Conservation (phyloP, 2,329 filamentous ascomycete genomes). For the Helotiales sp. region DNA sequence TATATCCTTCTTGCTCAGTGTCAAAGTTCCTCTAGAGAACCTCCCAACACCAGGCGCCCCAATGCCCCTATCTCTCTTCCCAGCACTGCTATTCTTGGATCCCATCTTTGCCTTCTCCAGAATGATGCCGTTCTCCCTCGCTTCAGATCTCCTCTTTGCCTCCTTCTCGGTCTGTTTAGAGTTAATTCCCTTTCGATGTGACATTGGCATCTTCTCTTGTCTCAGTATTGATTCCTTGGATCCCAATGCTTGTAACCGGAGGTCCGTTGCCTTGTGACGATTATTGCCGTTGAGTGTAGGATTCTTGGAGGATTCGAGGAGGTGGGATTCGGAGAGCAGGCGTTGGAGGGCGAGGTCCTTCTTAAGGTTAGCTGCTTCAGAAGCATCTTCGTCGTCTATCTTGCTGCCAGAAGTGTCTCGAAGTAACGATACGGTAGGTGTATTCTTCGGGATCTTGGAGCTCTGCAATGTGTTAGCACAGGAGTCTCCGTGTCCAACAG, state of each 20-base stretch:
- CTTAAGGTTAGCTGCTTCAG: conserved; percentile 72
- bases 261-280: conserved; percentile 80
- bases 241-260: conserved; percentile 81
- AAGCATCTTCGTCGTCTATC: conserved; percentile 57
- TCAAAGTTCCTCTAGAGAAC: conserved; percentile 79
- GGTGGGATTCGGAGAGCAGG: conserved; percentile 88
- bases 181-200: conserved; percentile 82
- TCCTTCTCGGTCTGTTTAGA: conserved; percentile 70
- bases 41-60: conserved; percentile 80
- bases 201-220: conserved; percentile 89
- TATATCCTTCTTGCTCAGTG: conserved; percentile 78
- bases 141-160: conserved; percentile 74
- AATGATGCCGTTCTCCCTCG: conserved; percentile 88
- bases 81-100: conserved; percentile 48
- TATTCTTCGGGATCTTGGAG: conserved; percentile 39
- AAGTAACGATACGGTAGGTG: conserved; percentile 35
- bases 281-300: conserved; percentile 64
- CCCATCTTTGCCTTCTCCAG: conserved; percentile 63
- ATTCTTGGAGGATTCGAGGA: conserved; percentile 68
- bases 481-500: not conserved
- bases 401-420: conserved; percentile 34
- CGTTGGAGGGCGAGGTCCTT: conserved; percentile 93
- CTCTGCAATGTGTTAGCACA: conserved; percentile 33
- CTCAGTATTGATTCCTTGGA: conserved; percentile 75
- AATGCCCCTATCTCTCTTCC: conserved; percentile 62